A percentile compares a stretch with the other conserved stretches of the same genome.
Conservation (phyloP, 176 grass and related monocot species). For the Triticum monococcum region DNA sequence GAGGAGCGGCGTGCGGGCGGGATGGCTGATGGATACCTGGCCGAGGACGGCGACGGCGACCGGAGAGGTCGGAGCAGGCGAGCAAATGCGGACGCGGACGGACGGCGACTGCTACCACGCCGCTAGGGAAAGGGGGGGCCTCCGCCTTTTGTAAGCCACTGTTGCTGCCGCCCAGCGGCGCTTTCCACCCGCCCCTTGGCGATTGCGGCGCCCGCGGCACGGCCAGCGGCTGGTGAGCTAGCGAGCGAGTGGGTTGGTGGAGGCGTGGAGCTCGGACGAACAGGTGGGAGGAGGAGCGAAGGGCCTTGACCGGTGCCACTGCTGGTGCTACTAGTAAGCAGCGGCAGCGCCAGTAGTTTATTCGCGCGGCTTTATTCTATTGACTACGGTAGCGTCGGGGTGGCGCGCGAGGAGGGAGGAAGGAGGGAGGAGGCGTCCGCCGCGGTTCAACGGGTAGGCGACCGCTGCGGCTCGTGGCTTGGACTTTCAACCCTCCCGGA, state of each 20-base stretch:
- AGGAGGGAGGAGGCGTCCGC: background rate
- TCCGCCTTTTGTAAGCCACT: slow-evolving; percentile 12
- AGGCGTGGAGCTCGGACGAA: background rate
- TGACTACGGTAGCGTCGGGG: background rate
- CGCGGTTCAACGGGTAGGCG: slow-evolving; percentile 10
- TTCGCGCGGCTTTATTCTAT: background rate
- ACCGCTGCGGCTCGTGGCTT: background rate
- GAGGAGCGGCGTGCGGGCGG: too few species aligned
- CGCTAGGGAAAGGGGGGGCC: background rate
- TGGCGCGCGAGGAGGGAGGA: background rate
- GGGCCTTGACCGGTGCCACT: background rate
- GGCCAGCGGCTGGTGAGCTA: background rate
- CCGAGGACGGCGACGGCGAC: background rate
- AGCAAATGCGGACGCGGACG: background rate
- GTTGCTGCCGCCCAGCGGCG: background rate
- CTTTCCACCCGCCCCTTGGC: background rate
- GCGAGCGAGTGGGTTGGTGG: slow-evolving; percentile 16
- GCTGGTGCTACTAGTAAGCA: background rate
- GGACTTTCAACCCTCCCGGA: background rate
- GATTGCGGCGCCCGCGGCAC: background rate
- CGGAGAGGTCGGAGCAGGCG: background rate
- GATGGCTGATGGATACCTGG: background rate
- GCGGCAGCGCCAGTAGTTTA: background rate
- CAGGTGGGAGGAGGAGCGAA: background rate
- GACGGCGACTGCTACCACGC: background rate